These are phyloP conservation scores for Deinandra increscens DNA, from an alignment of 129 eudicot species.

Conservation along the genomic window DNA sequence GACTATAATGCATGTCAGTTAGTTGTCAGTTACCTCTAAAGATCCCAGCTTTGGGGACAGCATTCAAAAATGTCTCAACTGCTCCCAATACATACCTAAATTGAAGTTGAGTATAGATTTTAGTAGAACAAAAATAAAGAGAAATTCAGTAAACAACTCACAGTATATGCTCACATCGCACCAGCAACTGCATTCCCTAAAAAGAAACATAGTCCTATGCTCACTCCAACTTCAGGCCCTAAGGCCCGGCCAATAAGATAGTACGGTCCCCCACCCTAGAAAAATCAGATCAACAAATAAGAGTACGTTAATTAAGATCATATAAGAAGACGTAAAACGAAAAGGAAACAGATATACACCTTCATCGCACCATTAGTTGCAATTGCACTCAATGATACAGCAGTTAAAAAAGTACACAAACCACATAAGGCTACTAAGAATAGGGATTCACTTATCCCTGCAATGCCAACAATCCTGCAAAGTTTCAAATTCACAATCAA, in stretches of 20 bases:
- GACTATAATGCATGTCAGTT: too few relatives aligned
- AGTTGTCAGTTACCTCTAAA: constrained; percentile 57
- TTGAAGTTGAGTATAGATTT: constrained; percentile 4
- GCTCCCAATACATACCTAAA: constrained; percentile 96
- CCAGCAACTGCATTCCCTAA: constrained; percentile 98
- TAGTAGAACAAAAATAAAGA: neutral
- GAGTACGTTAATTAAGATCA: neutral
- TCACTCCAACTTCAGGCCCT: constrained; percentile 99
- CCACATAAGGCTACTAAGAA: constrained; percentile 86
- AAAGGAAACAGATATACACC: constrained; percentile 43
- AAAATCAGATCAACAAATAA: constrained; percentile 12
- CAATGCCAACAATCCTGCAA: constrained; percentile 99
- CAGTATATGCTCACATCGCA: constrained; percentile 71
- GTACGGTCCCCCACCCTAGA: constrained; percentile 96
- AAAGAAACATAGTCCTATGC: constrained; percentile 98
- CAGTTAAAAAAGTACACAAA: constrained; percentile 85
- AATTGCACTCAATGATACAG: constrained; percentile 92
- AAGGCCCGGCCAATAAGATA: constrained; percentile 99
- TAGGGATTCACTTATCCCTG: constrained; percentile 86
- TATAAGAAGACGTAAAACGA: neutral
- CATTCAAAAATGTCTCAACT: constrained; percentile 92
- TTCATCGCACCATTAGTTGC: constrained; percentile 99
- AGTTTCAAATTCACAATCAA: constrained; percentile 10
- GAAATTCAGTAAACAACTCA: neutral
- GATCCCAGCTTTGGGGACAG: constrained; percentile 85